Conservation (phyloP, 148 eudicot genomes). For the Fagopyrum homotropicum region DNA sequence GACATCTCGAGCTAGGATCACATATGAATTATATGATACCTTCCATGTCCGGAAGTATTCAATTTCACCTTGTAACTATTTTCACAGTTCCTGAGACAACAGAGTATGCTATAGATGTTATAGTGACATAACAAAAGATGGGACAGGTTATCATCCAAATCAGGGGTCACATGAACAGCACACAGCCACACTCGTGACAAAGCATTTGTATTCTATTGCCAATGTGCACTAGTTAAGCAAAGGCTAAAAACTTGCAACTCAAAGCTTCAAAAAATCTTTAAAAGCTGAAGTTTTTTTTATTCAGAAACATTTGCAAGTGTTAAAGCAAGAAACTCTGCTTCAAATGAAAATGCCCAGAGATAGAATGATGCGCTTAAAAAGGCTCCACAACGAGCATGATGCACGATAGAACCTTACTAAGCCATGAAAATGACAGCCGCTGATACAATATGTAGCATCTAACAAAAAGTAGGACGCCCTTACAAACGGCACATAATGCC, state of each 20-base stretch:
- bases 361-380: background rate
- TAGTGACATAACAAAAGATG: background rate
- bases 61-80: background rate
- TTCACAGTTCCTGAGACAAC: background rate
- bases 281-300: too few relatives aligned
- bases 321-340: background rate
- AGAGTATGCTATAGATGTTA: background rate
- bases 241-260: too few relatives aligned
- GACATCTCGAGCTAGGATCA: background rate
- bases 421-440: background rate
- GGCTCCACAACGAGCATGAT: background rate
- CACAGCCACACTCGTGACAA: too few relatives aligned
- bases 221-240: too few relatives aligned
- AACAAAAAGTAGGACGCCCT: background rate
- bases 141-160: background rate
- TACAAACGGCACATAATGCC: background rate
- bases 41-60: background rate
- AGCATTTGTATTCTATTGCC: too few relatives aligned
- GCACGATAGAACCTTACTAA: background rate
- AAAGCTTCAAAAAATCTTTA: too few relatives aligned
- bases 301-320: background rate
- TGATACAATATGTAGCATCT: background rate
- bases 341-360: background rate
- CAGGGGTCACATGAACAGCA: background rate
- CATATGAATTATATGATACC: background rate